Evolutionary conservation across 2,329 filamentous ascomycete species (phyloP), one percentile per base, ranked within the genome.

Genomic region (Cytospora paraplurivora): DNA sequence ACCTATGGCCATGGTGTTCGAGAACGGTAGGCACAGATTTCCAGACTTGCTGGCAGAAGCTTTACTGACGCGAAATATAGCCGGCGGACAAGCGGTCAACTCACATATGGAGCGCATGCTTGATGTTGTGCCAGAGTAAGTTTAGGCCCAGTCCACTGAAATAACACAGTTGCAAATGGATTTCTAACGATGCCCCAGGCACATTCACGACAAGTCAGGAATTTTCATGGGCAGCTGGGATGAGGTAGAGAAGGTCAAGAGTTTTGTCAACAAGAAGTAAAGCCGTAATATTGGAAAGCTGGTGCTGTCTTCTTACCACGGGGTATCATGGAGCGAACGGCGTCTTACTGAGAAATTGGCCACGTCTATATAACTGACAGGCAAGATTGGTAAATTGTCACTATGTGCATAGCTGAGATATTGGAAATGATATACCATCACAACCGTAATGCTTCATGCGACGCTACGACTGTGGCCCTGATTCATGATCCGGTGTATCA

Each of bases 1-100:
- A 15, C 95, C 95, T 47, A 99, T 99, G 95, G 95, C 95, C 32
- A 91, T 98, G 89, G 86, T 99, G 7, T 98, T 99, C 77, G 95
- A 99, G 80, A 97, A 99, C 79, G 95, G 91, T 94, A 77, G 79
- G 88, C 81, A 21, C 1, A 10, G 4, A 8, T 4, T 6, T 41
- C 38, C 4, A 11, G 3, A 27, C 1, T 15, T 53, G 3, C 44
- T 10, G 6, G 33, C 4, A 4, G 17, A n/a, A 1, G 8, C 27
- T 19, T 3, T 11, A 32, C 47, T 65, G 41, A 65, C 63, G 19
- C 62, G 21, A 52, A 71, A 59, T 72, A 49, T 69, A 95, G 92
- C 95, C 71, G 95, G 95, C 71, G 95, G 95, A 66, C 88, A 96
- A 77, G 95, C 95, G 19, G 81, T 99, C 62, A 89, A 98, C 79